These are phyloP conservation scores for Dioszegia aurantiaca DNA, from an alignment of 768 basidiomycete genomes.

Conservation along the genomic window DNA sequence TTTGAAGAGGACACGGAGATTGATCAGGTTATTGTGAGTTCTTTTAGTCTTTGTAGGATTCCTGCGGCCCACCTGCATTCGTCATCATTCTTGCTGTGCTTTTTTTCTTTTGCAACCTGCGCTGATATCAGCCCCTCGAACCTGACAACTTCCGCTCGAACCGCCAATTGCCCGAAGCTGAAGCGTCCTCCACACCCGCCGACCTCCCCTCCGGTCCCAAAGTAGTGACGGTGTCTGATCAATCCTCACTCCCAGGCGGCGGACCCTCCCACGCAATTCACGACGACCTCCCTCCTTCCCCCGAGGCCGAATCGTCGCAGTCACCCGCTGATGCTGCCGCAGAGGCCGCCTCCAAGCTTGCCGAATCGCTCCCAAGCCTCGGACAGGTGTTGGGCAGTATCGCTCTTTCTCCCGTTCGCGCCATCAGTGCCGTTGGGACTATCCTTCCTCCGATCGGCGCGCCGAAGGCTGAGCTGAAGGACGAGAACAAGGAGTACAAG, in stretches of 20 bases:
- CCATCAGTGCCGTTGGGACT: slow-evolving; percentile 34
- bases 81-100: too few species aligned
- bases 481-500: slow-evolving; percentile 29
- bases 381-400: slow-evolving; percentile 25
- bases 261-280: slow-evolving; percentile 57
- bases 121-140: slow-evolving; percentile 58
- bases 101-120: too few species aligned
- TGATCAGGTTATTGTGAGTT: slow-evolving; percentile 46
- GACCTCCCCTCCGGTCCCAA: slow-evolving; percentile 43
- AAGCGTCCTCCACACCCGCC: neutral
- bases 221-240: slow-evolving; percentile 58
- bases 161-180: slow-evolving; percentile 1
- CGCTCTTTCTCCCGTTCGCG: slow-evolving; percentile 25
- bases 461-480: slow-evolving; percentile 19
- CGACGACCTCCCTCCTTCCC: slow-evolving; percentile 27
- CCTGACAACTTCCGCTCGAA: slow-evolving; percentile 64
- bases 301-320: slow-evolving; percentile 10
- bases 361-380: slow-evolving; percentile 21
- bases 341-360: slow-evolving; percentile 15
- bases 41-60: neutral
- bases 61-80: too few species aligned
- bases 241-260: slow-evolving; percentile 57
- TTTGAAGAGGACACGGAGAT: slow-evolving; percentile 29
- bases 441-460: slow-evolving; percentile 27
- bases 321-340: slow-evolving; percentile 5